A percentile compares a stretch with the other conserved stretches of the same genome.
These are phyloP conservation scores for Aspergillus eucalypticola DNA, from an alignment of 2,329 filamentous ascomycete species.

Conservation along the genomic window DNA sequence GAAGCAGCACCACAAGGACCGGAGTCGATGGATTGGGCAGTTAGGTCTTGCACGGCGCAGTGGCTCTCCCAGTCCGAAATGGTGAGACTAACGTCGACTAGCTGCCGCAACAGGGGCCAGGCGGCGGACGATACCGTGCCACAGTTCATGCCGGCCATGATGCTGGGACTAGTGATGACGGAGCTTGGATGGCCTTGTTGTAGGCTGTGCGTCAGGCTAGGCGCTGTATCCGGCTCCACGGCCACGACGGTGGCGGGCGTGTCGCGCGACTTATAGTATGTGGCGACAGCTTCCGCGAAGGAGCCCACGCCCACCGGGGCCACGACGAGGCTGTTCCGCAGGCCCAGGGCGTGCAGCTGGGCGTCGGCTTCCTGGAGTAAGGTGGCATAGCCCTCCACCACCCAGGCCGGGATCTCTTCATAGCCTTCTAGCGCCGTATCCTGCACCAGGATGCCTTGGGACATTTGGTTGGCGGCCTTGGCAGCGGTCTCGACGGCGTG, in stretches of 20 bases:
- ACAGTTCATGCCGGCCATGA: slow-evolving; percentile 75
- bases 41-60: slow-evolving; percentile 56
- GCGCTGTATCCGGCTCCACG: slow-evolving; percentile 69
- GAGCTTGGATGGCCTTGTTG: slow-evolving; percentile 49
- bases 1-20: slow-evolving; percentile 66
- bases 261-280: slow-evolving; percentile 59
- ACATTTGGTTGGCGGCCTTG: slow-evolving; percentile 36
- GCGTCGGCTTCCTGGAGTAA: slow-evolving; percentile 68
- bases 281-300: slow-evolving; percentile 67
- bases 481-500: slow-evolving; percentile 56
- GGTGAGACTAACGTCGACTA: slow-evolving; percentile 62
- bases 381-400: slow-evolving; percentile 75
- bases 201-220: slow-evolving; percentile 54
- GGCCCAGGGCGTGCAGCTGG: slow-evolving; percentile 53
- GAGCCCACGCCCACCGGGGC: slow-evolving; percentile 72
- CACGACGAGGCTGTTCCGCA: slow-evolving; percentile 55
- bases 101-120: slow-evolving; percentile 60
- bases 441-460: slow-evolving; percentile 60
- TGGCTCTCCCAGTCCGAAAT: slow-evolving; percentile 67
- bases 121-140: slow-evolving; percentile 67
- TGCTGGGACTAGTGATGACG: slow-evolving; percentile 61
- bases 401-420: slow-evolving; percentile 68
- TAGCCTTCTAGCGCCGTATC: slow-evolving; percentile 70
- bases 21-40: slow-evolving; percentile 48
- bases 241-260: slow-evolving; percentile 54